These are phyloP conservation scores for Solanum megistacrolobum DNA, from an alignment of 257 asterid species.

Conservation along the genomic window DNA sequence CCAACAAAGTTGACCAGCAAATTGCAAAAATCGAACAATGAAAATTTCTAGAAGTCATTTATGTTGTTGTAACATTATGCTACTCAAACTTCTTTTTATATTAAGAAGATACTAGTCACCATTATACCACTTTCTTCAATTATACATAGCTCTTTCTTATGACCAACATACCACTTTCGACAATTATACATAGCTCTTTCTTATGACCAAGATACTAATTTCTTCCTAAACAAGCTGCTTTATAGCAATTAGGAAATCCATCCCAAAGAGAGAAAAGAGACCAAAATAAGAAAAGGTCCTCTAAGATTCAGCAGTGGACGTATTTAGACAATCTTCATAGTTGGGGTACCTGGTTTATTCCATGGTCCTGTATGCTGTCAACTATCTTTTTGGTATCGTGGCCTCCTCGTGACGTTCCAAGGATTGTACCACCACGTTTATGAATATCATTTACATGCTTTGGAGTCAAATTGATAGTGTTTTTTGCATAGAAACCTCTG, in stretches of 20 bases:
- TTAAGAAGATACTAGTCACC: not conserved
- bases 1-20: not conserved
- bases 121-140: not conserved
- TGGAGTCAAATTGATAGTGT: constrained; percentile 66
- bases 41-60: not conserved
- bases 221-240: not conserved
- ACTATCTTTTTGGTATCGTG: constrained; percentile 88
- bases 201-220: not conserved
- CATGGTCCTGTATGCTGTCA: constrained; percentile 96
- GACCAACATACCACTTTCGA: not conserved
- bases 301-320: not conserved
- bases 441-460: constrained; percentile 84
- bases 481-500: constrained; percentile 84
- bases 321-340: constrained; percentile 8
- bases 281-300: not conserved
- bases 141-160: not conserved
- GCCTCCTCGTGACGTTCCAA: constrained; percentile 98
- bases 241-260: not conserved
- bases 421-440: constrained; percentile 93
- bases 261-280: not conserved
- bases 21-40: not conserved
- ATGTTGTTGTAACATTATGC: not conserved
- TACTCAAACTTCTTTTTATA: not conserved
- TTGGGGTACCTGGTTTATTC: constrained; percentile 72
- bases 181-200: not conserved